These are phyloP conservation scores for Fusarium tuaranense DNA, from an alignment of 2,329 filamentous ascomycete genomes.

Conservation along the genomic window DNA sequence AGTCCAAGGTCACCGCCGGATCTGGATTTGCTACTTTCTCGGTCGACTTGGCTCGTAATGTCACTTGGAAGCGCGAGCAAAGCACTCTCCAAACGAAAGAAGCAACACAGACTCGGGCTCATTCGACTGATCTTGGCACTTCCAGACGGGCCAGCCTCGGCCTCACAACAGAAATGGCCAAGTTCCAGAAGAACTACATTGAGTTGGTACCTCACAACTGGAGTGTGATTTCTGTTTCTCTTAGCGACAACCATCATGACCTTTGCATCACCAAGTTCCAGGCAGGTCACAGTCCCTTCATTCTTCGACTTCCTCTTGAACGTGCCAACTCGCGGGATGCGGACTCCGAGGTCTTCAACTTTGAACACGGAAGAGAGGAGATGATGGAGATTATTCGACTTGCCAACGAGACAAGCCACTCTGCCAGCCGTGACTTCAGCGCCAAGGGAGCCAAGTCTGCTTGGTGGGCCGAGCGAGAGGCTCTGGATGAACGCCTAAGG, in stretches of 20 bases:
- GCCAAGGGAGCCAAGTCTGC: slow-evolving; percentile 80
- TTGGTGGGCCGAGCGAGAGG: slow-evolving; percentile 92
- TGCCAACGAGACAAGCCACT: slow-evolving; percentile 87
- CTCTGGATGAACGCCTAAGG: slow-evolving; percentile 80
- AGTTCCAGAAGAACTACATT: slow-evolving; percentile 84
- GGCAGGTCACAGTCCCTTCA: slow-evolving; percentile 80
- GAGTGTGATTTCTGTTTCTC: slow-evolving; percentile 86
- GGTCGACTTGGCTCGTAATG: slow-evolving; percentile 76
- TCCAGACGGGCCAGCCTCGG: slow-evolving; percentile 58
- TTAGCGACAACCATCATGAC: slow-evolving; percentile 86
- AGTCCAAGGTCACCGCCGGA: slow-evolving; percentile 59
- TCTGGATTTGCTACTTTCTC: slow-evolving; percentile 71
- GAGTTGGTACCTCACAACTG: slow-evolving; percentile 86
- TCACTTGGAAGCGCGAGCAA: slow-evolving; percentile 75
- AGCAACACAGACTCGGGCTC: neutral
- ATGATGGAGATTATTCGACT: slow-evolving; percentile 84
- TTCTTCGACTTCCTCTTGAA: slow-evolving; percentile 86
- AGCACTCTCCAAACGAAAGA: slow-evolving; percentile 62
- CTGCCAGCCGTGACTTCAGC: slow-evolving; percentile 72
- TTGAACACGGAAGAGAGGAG: slow-evolving; percentile 82
- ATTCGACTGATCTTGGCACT: slow-evolving; percentile 1
- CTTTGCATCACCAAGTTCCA: slow-evolving; percentile 90
- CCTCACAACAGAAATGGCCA: slow-evolving; percentile 63
- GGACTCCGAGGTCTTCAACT: slow-evolving; percentile 84
- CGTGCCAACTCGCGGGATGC: slow-evolving; percentile 84